A percentile compares a stretch with the other conserved stretches of the same genome.
Conservation (phyloP, 2,329 filamentous ascomycete genomes). For the Paraphaeosphaeria sporulosa region DNA sequence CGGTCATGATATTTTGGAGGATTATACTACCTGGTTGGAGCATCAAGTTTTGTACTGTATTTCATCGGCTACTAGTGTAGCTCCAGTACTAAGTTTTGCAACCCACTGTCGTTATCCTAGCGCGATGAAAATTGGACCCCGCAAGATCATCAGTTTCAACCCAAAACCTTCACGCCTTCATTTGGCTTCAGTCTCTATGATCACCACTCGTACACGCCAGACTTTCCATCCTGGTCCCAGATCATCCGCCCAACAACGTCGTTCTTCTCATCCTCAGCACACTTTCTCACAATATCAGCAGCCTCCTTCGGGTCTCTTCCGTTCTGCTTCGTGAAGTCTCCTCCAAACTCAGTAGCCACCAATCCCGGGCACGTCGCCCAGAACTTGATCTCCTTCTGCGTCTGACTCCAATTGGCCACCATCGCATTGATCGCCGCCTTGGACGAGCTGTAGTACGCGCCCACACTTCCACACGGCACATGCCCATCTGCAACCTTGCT, state of each 20-base stretch:
- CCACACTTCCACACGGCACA: slow-evolving; percentile 1
- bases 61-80: too few relatives aligned
- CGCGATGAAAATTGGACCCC: too few relatives aligned
- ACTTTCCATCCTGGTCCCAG: slow-evolving; percentile 17
- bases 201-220: slow-evolving; percentile 13
- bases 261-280: slow-evolving; percentile 23
- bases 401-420: slow-evolving; percentile 34
- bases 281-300: slow-evolving; percentile 20
- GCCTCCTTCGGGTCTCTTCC: slow-evolving; percentile 20
- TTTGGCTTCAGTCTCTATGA: background rate
- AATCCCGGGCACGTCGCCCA: slow-evolving; percentile 24
- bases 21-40: too few relatives aligned
- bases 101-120: too few relatives aligned
- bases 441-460: slow-evolving; percentile 23
- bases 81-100: too few relatives aligned
- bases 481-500: slow-evolving; percentile 15
- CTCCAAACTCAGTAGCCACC: slow-evolving; percentile 21
- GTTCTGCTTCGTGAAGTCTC: slow-evolving; percentile 20
- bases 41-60: too few relatives aligned
- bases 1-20: too few relatives aligned
- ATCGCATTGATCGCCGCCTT: slow-evolving; percentile 36
- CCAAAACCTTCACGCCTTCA: background rate
- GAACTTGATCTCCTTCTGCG: slow-evolving; percentile 17
- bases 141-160: too few relatives aligned
- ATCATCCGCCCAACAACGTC: slow-evolving; percentile 15